Base-by-base conservation (phyloP, 495 filamentous ascomycete genomes). In the Hyaloscypha finlandica region DNA sequence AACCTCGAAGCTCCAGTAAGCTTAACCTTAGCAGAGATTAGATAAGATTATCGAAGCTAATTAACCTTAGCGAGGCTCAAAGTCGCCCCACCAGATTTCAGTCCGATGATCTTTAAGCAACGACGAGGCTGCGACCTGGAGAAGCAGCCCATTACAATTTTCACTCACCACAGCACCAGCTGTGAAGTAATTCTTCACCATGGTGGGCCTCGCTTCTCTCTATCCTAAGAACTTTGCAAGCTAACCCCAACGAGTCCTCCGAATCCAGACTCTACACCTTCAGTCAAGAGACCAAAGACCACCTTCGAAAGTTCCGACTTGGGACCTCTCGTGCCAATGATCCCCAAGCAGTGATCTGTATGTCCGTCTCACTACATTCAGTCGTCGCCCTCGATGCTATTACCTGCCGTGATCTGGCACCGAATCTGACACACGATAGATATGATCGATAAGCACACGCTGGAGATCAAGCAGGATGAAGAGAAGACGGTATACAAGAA, bases 291-390 rank as follows among this genome's bases (percentile, higher is more conserved):
- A 97, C 92, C 31, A 92, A 87, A 78, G 88, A 91, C 70, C 86
- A 90, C 74, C 85, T 99, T 64, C 89, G 90, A 74, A 97, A 97
- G 76, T 98, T 99, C 80, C 91, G 95, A 45, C 83, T 99, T 11
- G 85, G 88, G 12, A 97, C 95, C 8, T 97, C 94, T 30, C 84
- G 95, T 68, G 86, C 92, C n/a, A 93, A 89, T 71, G 86, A 90
- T 51, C 88, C 93, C 1, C 93, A 97, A 81, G 95, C 93, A 64
- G 85, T 94, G 70, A 93, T 99, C 66, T 97, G 95, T 97, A 92
- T 78, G 88, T 83, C 73, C 70, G 76, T 83, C 76, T 79, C 68
- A 45, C 48, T 68, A 59, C 60, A 61, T 39, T 25, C 52, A 35
- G 57, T 37, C 54, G 35, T 25, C 59, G 33, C 19, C 52, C 22